Evolutionary conservation across 345 rosid species (phyloP).

Genomic region (Salix purpurea): DNA sequence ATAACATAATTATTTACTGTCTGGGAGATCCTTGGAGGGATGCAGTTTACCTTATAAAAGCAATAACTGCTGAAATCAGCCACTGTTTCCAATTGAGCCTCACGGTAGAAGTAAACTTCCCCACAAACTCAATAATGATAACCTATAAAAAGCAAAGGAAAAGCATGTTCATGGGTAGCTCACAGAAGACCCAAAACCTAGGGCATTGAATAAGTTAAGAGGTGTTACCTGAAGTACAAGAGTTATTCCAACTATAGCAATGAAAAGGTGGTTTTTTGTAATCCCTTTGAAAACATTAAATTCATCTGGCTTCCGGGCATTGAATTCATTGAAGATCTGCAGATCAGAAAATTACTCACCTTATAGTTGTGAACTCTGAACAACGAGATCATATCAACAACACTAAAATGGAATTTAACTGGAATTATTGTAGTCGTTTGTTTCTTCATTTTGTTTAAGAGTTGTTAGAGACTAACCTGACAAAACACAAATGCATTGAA

Average conservation of each 20-base stretch:
- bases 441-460: background rate
- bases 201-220: background rate
- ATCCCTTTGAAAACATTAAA: constrained; percentile 23
- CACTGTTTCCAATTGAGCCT: constrained; percentile 51
- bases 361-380: background rate
- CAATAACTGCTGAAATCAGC: constrained; percentile 22
- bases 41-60: background rate
- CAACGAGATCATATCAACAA: background rate
- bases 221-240: constrained; percentile 29
- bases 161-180: background rate
- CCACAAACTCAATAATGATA: constrained; percentile 57
- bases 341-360: background rate
- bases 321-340: constrained; percentile 35
- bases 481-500: constrained; percentile 38
- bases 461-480: constrained; percentile 14
- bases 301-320: constrained; percentile 34
- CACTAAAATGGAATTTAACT: background rate
- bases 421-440: background rate
- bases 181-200: background rate
- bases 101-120: constrained; percentile 68
- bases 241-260: constrained; percentile 22
- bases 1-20: background rate
- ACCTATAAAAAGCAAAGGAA: constrained; percentile 3
- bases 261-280: constrained; percentile 21
- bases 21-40: background rate